Base-by-base conservation (phyloP, 2,329 filamentous ascomycete species). In the Alternaria panax region DNA sequence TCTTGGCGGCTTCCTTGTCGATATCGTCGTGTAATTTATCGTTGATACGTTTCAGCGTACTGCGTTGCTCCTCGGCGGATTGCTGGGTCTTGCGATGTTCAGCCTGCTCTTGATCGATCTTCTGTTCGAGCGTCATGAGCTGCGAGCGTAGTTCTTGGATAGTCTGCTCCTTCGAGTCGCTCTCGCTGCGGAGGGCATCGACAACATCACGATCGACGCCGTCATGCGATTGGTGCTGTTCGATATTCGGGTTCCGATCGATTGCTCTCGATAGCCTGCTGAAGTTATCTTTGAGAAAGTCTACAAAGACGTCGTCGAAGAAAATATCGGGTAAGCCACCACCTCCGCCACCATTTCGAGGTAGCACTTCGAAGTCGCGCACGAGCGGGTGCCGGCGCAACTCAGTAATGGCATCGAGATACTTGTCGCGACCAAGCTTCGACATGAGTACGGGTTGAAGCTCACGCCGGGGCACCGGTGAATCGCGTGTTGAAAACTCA, bases 401-500 rank as follows among this genome's bases (percentile, higher is more conserved):
- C 63, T 89, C 90, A 24, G 86, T 87, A 38, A 99, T 84, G 62
- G 89, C 89, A 76, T 96, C 91, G 55, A 96, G 87, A 73, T 97
- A 99, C 70, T 90, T 89, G 69, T 97, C 93, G 66, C 93, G 88
- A 38, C 93, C 92, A 69, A 98, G 85, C 58, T 90, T 88, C 43
- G 90, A 88, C 27, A 87, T 84, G 34, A 99, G 82, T 27, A 97
- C 86, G 24, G 90, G 88, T 71, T 96, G 91, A 43, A 99, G 81
- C 9, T 90, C 93, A 24, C 88, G 84, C 61, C 95, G 86, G 6
- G 94, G 87, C 51, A 99, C 90, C 0, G 95, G 92, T 0, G 94
- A 98, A 78, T 99, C 95, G 75, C 96, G 97, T 0, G 94, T 97
- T 9, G 94, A 98, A 73, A 98, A 99, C 72, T 99, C 95, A 75